Base-by-base conservation (phyloP, 2,329 filamentous ascomycete species). In the Fusarium sp. region DNA sequence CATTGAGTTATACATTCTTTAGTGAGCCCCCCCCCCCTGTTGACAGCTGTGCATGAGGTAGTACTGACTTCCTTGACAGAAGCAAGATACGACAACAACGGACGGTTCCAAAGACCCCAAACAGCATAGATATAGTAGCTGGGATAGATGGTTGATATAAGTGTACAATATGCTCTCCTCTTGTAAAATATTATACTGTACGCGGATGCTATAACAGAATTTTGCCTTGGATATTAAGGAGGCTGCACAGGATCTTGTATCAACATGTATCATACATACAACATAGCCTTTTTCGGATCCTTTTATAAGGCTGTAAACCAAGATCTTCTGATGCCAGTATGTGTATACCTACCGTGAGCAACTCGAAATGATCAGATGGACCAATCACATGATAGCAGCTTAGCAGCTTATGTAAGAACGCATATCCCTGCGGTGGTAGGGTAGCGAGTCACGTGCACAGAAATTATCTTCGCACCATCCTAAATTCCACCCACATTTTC, bases 1-100 rank as follows among this genome's bases (percentile, higher is more conserved):
- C 95, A 31, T 78, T 99, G 72, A 96, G 90, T 69, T 99, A 99
- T 79, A 99, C 95, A 0, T 99, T 99, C 76, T 99, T 99, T 77
- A 99, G 93, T 96, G 81, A 82, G 92, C 84, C 49, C 43, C 9
- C n/a, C 84, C 49, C 43, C 9, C n/a, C 31, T 5, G 2, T 4
- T 8, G 11, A 3, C 7, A 2, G 7, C 6, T 1, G 7, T 8
- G 24, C 3, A 19, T 9, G 19, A n/a, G 28, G 32, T 9, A 12
- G 15, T 39, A 64, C 78, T 84, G 64, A 85, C 64, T 9, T 9
- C 13, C 4, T 22, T 35, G 42, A 49, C 61, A 81, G 79, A 81
- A 70, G 79, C 79, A 42, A 77, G 78, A 64, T 81, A 81, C 50
- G 79, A 81, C 51, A 76, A 81, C 62, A 81, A 81, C 48, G 79